A percentile compares a stretch with the other conserved stretches of the same genome.
phyloP scores from a whole-genome alignment of 1,139 yeast species.

The Saccharomycopsis hybrid region DNA sequence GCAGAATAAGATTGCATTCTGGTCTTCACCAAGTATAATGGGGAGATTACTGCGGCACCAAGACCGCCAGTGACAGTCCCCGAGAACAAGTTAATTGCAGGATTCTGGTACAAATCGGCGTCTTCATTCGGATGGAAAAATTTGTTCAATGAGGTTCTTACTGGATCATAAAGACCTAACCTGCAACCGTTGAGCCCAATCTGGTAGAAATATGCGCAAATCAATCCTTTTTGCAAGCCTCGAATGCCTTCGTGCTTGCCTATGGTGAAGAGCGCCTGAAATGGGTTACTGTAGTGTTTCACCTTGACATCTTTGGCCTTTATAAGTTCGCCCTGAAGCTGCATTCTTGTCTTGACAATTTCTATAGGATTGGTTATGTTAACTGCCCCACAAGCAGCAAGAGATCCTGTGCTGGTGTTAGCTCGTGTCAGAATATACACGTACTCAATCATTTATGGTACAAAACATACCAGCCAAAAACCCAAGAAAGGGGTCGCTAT shows the following conservation, averaged over 20 bases:
- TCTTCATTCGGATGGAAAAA: constrained; percentile 47
- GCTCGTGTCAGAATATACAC: no score
- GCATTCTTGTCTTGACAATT: constrained; percentile 91
- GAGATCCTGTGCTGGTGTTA: no score
- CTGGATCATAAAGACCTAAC: constrained; percentile 89
- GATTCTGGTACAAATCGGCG: constrained; percentile 46
- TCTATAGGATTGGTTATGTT: constrained; percentile 96
- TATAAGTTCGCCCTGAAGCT: constrained; percentile 84
- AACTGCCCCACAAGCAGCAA: constrained; percentile 97
- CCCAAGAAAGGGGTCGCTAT: constrained; percentile 20
- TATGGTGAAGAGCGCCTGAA: constrained; percentile 78
- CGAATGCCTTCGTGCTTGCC: constrained; percentile 74
- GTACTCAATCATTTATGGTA: no score
- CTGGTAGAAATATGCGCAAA: constrained; percentile 82
- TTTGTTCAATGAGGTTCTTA: constrained; percentile 53
- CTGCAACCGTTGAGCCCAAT: constrained; percentile 89
- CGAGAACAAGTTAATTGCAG: constrained; percentile 64
- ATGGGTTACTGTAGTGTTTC: constrained; percentile 63
- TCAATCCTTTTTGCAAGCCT: constrained; percentile 84
- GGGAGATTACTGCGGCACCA: constrained; percentile 88
- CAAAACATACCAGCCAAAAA: constrained; percentile 16
- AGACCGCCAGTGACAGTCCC: constrained; percentile 84
- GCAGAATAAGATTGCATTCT: constrained; percentile 89
- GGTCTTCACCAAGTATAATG: constrained; percentile 85
- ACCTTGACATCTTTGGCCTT: constrained; percentile 37